These are phyloP conservation scores for Amanita rubescens DNA, from an alignment of 768 basidiomycete genomes.

Conservation along the genomic window DNA sequence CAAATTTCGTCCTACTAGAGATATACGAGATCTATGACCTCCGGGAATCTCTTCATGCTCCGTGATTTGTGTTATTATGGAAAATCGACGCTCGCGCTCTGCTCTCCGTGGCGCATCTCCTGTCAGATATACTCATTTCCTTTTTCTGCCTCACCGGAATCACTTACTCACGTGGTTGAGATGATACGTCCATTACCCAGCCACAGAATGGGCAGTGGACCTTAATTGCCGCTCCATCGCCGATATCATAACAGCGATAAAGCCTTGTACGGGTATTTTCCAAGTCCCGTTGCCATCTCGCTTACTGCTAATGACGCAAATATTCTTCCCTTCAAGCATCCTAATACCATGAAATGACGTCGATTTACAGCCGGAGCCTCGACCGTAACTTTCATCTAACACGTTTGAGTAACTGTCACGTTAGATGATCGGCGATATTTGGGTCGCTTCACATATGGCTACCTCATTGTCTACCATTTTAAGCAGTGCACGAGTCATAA, in stretches of 20 bases:
- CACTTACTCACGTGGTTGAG: background rate
- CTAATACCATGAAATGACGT: background rate
- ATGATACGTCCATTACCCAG: background rate
- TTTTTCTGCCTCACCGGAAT: background rate
- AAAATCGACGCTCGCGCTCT: background rate
- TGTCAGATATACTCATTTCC: background rate
- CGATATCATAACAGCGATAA: constrained; percentile 4
- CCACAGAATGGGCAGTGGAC: background rate
- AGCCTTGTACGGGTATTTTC: background rate
- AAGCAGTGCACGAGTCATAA: constrained; percentile 2
- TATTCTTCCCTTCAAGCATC: background rate
- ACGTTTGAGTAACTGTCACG: background rate
- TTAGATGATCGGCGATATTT: constrained; percentile 4
- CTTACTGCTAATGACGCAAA: background rate
- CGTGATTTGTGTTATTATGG: background rate
- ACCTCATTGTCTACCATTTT: constrained; percentile 5
- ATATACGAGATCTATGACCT: background rate
- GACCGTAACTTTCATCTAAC: background rate
- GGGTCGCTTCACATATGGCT: background rate
- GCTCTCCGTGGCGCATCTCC: background rate
- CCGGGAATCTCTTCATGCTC: background rate
- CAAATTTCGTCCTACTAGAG: background rate
- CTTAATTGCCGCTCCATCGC: constrained; percentile 4
- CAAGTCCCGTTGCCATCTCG: background rate
- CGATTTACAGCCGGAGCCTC: background rate